phyloP scores from a whole-genome alignment of 306 rosid species.

The Castanea crenata region DNA sequence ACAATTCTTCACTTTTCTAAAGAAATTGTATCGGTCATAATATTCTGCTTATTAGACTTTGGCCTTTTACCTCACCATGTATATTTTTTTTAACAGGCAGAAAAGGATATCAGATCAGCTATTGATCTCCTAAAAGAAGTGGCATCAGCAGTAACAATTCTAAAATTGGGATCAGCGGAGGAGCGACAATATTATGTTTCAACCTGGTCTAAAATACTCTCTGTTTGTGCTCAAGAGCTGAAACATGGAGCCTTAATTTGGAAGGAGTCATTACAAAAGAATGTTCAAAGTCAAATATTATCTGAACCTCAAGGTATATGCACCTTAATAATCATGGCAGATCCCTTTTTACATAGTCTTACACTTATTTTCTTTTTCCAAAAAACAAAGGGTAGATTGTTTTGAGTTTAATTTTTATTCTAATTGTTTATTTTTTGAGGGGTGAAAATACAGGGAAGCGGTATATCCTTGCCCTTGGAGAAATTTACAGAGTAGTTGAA shows the following conservation, averaged over 20 bases:
- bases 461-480: slow-evolving; percentile 73
- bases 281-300: slow-evolving; percentile 50
- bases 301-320: slow-evolving; percentile 63
- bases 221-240: slow-evolving; percentile 69
- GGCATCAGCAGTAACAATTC: slow-evolving; percentile 53
- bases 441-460: slow-evolving; percentile 51
- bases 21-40: slow-evolving; percentile 2
- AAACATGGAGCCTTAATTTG: slow-evolving; percentile 76
- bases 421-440: not conserved
- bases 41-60: slow-evolving; percentile 11
- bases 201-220: slow-evolving; percentile 60
- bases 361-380: not conserved
- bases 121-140: slow-evolving; percentile 68
- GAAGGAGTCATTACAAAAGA: slow-evolving; percentile 58
- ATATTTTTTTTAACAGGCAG: slow-evolving; percentile 54
- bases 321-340: slow-evolving; percentile 17
- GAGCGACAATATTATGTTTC: slow-evolving; percentile 66
- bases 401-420: not conserved
- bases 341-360: not conserved
- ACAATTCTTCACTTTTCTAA: not conserved
- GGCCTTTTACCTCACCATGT: slow-evolving; percentile 29
- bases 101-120: slow-evolving; percentile 63
- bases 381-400: not conserved
- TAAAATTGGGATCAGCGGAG: slow-evolving; percentile 61
- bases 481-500: slow-evolving; percentile 74